A percentile compares a stretch with the other conserved stretches of the same genome.
Evolutionary conservation across 2,329 filamentous ascomycete genomes (phyloP).

Genomic region (Fusarium brevicatenulatum): DNA sequence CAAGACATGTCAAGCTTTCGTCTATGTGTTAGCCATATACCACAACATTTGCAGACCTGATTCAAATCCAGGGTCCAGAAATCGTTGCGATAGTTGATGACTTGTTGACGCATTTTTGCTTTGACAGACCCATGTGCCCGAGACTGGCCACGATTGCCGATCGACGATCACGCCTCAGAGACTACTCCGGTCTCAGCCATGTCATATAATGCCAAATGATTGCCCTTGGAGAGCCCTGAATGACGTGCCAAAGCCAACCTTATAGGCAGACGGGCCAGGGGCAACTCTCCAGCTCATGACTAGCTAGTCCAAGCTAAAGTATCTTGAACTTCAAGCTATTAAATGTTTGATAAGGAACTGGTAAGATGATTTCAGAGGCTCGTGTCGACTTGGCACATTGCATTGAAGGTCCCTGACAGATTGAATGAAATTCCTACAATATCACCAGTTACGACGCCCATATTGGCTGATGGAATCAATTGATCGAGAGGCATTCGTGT

Average conservation of each 20-base stretch:
- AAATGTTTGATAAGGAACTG: slow-evolving; percentile 7
- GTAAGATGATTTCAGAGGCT: background rate
- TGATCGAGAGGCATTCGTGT: background rate
- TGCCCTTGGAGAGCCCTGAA: slow-evolving; percentile 12
- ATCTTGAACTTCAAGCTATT: slow-evolving; percentile 4
- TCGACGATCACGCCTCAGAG: slow-evolving; percentile 37
- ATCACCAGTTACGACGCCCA: background rate
- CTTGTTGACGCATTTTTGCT: slow-evolving; percentile 18
- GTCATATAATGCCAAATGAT: background rate
- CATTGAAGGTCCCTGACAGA: background rate
- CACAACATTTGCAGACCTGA: slow-evolving; percentile 1
- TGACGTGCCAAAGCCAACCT: slow-evolving; percentile 31
- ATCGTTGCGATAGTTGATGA: slow-evolving; percentile 1
- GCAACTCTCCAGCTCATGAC: slow-evolving; percentile 20
- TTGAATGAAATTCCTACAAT: background rate
- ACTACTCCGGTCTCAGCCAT: slow-evolving; percentile 18
- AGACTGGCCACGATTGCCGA: slow-evolving; percentile 41
- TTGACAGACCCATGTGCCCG: slow-evolving; percentile 21
- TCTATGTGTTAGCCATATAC: background rate
- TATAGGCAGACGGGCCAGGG: background rate
- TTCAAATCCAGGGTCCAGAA: background rate
- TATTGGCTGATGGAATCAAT: background rate
- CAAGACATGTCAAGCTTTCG: background rate
- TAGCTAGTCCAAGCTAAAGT: slow-evolving; percentile 23
- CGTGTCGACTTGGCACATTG: background rate